These are phyloP conservation scores for Echites panduratus DNA, from an alignment of 257 asterid species.

Conservation along the genomic window DNA sequence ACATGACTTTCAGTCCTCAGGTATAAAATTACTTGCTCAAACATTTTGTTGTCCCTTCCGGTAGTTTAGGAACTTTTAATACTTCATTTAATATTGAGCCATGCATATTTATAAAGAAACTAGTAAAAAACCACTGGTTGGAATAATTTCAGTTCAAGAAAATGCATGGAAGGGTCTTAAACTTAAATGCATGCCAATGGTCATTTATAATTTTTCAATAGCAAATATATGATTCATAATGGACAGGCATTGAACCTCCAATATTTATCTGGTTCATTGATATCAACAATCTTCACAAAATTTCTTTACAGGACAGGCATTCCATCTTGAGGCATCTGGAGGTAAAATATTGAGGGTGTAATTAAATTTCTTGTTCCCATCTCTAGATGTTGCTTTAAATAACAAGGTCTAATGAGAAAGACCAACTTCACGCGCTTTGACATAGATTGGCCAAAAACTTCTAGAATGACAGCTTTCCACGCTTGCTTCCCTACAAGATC, in stretches of 20 bases:
- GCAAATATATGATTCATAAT: neutral
- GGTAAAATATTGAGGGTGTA: neutral
- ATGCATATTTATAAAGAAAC: neutral
- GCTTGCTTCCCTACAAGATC: neutral
- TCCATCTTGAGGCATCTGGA: neutral
- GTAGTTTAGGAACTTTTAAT: neutral
- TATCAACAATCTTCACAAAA: no score
- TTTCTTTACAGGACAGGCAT: neutral
- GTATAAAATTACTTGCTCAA: neutral
- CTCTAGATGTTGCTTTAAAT: neutral
- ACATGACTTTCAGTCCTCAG: constrained; percentile 2
- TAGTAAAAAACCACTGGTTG: neutral
- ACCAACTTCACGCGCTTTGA: neutral
- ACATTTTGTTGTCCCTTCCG: neutral
- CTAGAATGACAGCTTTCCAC: neutral
- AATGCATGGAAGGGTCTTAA: neutral
- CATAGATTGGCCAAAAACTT: neutral
- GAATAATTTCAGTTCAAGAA: neutral
- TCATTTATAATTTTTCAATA: neutral
- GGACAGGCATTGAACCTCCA: no score
- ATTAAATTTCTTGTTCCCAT: neutral
- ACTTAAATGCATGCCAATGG: neutral
- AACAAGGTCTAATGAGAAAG: neutral
- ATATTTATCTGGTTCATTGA: no score
- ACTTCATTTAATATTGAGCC: neutral